phyloP scores from a whole-genome alignment of 441 rosid genomes.

The Erodium texanum region DNA sequence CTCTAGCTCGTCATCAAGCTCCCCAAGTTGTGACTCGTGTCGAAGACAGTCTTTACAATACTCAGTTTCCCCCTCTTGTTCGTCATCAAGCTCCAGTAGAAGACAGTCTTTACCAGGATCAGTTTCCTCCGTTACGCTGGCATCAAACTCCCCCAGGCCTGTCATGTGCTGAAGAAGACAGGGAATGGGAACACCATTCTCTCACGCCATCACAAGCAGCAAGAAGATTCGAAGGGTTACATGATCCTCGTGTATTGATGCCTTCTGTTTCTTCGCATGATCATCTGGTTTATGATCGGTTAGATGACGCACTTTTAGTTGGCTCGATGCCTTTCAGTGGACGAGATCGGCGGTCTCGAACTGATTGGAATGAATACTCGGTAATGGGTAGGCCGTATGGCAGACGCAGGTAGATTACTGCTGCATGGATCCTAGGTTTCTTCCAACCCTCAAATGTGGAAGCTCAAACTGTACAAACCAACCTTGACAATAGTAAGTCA shows the following conservation, averaged over 20 bases:
- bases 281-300: not conserved
- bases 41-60: not conserved
- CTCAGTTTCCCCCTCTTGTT: not conserved
- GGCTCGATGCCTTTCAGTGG: not conserved
- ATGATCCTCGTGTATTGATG: too few relatives aligned
- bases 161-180: not conserved
- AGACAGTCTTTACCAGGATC: too few relatives aligned
- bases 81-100: too few relatives aligned
- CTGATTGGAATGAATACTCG: not conserved
- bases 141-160: not conserved
- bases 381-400: not conserved
- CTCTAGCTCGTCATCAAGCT: too few relatives aligned
- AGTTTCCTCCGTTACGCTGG: too few relatives aligned
- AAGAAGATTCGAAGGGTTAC: not conserved
- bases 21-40: too few relatives aligned
- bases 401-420: not conserved
- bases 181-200: not conserved
- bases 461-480: too few relatives aligned
- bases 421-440: not conserved
- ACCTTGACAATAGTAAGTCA: too few relatives aligned
- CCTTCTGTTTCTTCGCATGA: not conserved
- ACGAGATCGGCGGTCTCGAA: not conserved
- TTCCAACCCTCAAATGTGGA: too few relatives aligned
- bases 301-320: too few relatives aligned
- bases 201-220: not conserved